Conservation (phyloP, 371 early-diverging fungal genomes). For the Mucor piriformis region DNA sequence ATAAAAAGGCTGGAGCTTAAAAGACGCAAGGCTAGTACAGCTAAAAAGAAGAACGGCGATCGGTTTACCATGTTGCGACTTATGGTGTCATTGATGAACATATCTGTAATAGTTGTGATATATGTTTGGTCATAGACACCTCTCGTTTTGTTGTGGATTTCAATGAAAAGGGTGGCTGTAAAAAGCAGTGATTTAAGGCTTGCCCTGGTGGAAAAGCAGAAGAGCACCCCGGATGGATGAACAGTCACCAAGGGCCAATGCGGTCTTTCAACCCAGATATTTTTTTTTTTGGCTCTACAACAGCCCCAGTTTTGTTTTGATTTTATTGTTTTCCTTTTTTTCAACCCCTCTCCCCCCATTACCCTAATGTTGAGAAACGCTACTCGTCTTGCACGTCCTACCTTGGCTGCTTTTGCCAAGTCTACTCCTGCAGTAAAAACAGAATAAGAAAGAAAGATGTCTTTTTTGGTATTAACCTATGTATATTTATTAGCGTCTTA, state of each 20-base stretch:
- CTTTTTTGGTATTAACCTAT: neutral
- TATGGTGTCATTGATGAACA: too few relatives aligned
- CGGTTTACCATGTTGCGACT: too few relatives aligned
- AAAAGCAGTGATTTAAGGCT: too few relatives aligned
- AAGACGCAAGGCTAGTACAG: too few relatives aligned
- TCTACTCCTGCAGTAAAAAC: constrained; percentile 42
- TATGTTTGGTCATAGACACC: too few relatives aligned
- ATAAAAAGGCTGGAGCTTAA: too few relatives aligned
- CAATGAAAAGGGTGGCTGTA: too few relatives aligned
- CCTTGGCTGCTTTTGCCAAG: constrained; percentile 45
- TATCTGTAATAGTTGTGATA: too few relatives aligned
- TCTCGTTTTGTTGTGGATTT: too few relatives aligned
- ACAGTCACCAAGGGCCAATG: neutral
- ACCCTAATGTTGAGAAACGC: constrained; percentile 53
- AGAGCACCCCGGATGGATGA: neutral
- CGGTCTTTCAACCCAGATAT: neutral
- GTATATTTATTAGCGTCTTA: constrained; percentile 38
- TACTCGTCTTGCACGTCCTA: constrained; percentile 53
- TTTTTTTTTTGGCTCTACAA: constrained; percentile 3
- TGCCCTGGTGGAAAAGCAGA: neutral
- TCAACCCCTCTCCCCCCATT: constrained; percentile 20
- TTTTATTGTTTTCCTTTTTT: constrained; percentile 19
- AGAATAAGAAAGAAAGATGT: neutral
- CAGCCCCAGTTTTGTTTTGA: constrained; percentile 28
- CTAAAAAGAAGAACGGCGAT: too few relatives aligned